Evolutionary conservation across 2,329 filamentous ascomycete genomes (phyloP).

Genomic region (Pseudopyrenochaeta lycopersici): DNA sequence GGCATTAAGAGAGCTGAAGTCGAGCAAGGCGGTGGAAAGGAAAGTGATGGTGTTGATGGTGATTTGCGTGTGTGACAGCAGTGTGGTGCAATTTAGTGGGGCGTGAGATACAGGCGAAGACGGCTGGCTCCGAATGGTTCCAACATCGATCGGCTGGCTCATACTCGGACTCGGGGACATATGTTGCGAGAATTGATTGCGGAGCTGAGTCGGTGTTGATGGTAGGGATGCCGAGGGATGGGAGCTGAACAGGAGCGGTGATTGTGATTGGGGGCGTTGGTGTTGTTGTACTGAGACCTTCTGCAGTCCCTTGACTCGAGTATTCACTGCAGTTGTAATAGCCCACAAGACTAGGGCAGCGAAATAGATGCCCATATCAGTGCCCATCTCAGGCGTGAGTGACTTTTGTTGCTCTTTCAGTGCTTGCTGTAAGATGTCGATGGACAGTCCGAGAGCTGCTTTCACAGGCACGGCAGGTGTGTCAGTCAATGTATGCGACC

Average conservation of each 20-base stretch:
- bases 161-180: constrained; percentile 8
- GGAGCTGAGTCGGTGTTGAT: constrained; percentile 3
- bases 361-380: constrained; percentile 47
- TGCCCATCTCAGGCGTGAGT: constrained; percentile 34
- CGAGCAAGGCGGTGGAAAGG: constrained; percentile 29
- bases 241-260: constrained; percentile 10
- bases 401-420: constrained; percentile 25
- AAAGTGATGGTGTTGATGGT: constrained; percentile 36
- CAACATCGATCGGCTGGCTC: constrained; percentile 14
- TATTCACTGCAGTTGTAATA: constrained; percentile 37
- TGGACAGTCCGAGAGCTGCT: constrained; percentile 37
- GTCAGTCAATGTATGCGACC: constrained; percentile 18
- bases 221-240: constrained; percentile 9
- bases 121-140: constrained; percentile 11
- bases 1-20: constrained; percentile 23
- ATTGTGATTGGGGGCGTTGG: constrained; percentile 22
- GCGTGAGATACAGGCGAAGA: constrained; percentile 24
- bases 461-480: constrained; percentile 19
- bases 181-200: neutral
- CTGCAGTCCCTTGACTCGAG: constrained; percentile 21
- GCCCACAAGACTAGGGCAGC: constrained; percentile 49
- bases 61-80: constrained; percentile 23
- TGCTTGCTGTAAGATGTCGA: constrained; percentile 37
- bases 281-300: constrained; percentile 6
- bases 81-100: constrained; percentile 12